phyloP scores from a whole-genome alignment of 345 rosid genomes.

The Sisymbrium irio region DNA sequence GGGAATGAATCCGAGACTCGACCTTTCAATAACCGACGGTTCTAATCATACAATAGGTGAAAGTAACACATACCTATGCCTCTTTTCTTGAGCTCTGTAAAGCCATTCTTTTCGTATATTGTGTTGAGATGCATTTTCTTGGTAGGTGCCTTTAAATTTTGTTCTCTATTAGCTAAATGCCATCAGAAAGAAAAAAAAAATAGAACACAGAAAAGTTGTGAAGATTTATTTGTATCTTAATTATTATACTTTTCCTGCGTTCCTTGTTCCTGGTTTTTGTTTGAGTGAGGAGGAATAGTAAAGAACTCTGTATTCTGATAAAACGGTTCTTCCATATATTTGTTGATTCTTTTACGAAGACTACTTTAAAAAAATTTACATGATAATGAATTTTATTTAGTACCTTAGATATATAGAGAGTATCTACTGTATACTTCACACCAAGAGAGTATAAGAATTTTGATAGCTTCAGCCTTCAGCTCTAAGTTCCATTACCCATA shows the following conservation, averaged over 20 bases:
- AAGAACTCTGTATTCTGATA: slow-evolving; percentile 22
- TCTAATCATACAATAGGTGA: slow-evolving; percentile 28
- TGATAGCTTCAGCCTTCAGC: slow-evolving; percentile 31
- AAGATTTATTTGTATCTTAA: neutral
- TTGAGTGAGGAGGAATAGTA: slow-evolving; percentile 18
- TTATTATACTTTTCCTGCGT: neutral
- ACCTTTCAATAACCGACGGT: slow-evolving; percentile 28
- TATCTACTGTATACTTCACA: slow-evolving; percentile 5
- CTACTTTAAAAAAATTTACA: neutral
- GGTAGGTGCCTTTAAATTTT: slow-evolving; percentile 33
- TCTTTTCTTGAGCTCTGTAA: slow-evolving; percentile 25
- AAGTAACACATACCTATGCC: slow-evolving; percentile 11
- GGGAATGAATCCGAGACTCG: slow-evolving; percentile 37
- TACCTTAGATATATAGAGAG: neutral
- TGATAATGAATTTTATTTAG: neutral
- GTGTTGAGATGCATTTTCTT: slow-evolving; percentile 22
- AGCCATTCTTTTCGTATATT: slow-evolving; percentile 12
- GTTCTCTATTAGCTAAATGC: slow-evolving; percentile 14
- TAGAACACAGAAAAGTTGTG: slow-evolving; percentile 19
- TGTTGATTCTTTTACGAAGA: slow-evolving; percentile 22
- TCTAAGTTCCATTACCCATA: neutral
- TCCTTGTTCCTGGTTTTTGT: slow-evolving; percentile 13
- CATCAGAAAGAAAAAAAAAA: neutral
- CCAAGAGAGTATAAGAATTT: slow-evolving; percentile 1
- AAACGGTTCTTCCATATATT: slow-evolving; percentile 14